These are phyloP conservation scores for Lactarius sanguifluus DNA, from an alignment of 768 basidiomycete species.

Conservation along the genomic window DNA sequence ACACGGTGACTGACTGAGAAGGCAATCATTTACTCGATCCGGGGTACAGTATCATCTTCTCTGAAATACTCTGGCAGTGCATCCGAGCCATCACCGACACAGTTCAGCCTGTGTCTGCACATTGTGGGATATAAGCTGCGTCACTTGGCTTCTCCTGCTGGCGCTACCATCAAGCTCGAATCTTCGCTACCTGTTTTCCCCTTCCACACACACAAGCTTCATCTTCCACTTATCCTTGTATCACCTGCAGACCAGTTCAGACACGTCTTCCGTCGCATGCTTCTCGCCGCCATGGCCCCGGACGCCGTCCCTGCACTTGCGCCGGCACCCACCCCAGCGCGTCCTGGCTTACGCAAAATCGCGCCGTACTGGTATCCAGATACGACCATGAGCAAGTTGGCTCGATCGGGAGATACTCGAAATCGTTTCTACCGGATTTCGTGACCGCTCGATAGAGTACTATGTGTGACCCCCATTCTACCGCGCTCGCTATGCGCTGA, in stretches of 20 bases:
- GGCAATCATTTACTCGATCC: neutral
- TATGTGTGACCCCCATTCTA: slow-evolving; percentile 61
- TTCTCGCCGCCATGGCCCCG: slow-evolving; percentile 31
- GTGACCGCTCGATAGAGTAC: slow-evolving; percentile 92
- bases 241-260: slow-evolving; percentile 56
- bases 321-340: slow-evolving; percentile 8
- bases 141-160: slow-evolving; percentile 5
- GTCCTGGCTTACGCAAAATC: slow-evolving; percentile 68
- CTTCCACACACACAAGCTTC: slow-evolving; percentile 31
- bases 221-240: slow-evolving; percentile 46
- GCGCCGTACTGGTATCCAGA: slow-evolving; percentile 93
- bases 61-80: neutral
- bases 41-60: neutral
- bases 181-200: slow-evolving; percentile 20
- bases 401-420: slow-evolving; percentile 84
- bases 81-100: neutral
- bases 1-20: neutral
- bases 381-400: slow-evolving; percentile 95
- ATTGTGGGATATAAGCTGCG: slow-evolving; percentile 4
- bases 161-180: slow-evolving; percentile 2
- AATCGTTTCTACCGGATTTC: slow-evolving; percentile 90
- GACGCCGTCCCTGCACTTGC: slow-evolving; percentile 23
- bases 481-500: slow-evolving; percentile 7
- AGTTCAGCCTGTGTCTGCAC: neutral
- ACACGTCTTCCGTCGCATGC: slow-evolving; percentile 30